Evolutionary conservation across 73 alveolate genomes (phyloP).

Genomic region (Paramecium sonneborni): DNA sequence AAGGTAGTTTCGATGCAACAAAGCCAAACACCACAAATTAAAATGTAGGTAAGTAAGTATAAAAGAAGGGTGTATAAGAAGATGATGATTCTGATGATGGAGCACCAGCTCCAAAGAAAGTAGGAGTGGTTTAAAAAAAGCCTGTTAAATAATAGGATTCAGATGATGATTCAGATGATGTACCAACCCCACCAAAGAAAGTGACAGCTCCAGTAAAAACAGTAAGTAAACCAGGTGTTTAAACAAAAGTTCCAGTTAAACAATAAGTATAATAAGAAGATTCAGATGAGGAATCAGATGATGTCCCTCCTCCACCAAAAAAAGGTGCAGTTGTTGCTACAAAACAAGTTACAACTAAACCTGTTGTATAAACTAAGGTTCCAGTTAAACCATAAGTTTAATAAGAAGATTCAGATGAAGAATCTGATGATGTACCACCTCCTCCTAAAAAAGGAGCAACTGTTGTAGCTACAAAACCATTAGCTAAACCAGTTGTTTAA

Average conservation of each 20-base stretch:
- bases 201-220: not conserved
- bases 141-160: not conserved
- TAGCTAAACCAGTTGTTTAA: constrained; percentile 1
- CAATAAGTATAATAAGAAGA: not conserved
- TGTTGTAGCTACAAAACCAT: not conserved
- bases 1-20: constrained; percentile 9
- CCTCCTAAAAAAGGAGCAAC: constrained; percentile 30
- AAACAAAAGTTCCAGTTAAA: not conserved
- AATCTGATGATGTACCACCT: constrained; percentile 47
- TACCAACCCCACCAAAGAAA: constrained; percentile 35
- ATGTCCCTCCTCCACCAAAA: constrained; percentile 17
- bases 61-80: too few relatives aligned
- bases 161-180: constrained; percentile 44
- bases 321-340: not conserved
- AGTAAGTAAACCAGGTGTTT: not conserved
- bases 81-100: too few relatives aligned
- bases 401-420: constrained; percentile 39
- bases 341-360: not conserved
- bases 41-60: not conserved
- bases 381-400: constrained; percentile 21
- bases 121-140: too few relatives aligned
- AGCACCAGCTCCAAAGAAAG: too few relatives aligned
- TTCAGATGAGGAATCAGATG: constrained; percentile 5
- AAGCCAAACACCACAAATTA: constrained; percentile 26
- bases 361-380: constrained; percentile 26